Percentiles rank a stretch among this genome's conserved stretches.
These are phyloP conservation scores for Claviceps africana DNA, from an alignment of 2,329 filamentous ascomycete genomes.

Conservation along the genomic window DNA sequence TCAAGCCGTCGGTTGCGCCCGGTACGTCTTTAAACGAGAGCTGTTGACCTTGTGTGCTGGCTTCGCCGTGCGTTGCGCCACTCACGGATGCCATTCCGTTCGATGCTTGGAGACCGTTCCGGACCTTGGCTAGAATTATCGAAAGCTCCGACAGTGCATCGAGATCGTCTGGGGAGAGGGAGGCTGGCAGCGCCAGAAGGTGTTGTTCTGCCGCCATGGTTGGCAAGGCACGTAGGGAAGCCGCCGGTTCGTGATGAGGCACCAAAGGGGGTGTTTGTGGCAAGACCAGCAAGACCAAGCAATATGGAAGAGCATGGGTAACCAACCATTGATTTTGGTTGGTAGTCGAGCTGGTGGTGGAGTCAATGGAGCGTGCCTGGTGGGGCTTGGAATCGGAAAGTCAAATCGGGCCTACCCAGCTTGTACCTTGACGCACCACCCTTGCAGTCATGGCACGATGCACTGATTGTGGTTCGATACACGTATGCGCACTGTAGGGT, in stretches of 20 bases:
- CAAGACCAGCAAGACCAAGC: not conserved
- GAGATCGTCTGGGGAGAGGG: constrained; percentile 68
- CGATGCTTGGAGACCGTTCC: constrained; percentile 31
- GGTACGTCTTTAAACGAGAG: constrained; percentile 59
- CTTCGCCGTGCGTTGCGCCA: constrained; percentile 23
- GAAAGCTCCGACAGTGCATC: constrained; percentile 76
- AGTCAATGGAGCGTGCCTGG: not conserved
- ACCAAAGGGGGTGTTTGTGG: not conserved
- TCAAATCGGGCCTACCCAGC: not conserved
- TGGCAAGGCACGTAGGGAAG: not conserved
- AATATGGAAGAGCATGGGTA: no score
- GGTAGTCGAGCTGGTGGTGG: no score
- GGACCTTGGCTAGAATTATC: constrained; percentile 61
- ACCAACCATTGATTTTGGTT: not conserved
- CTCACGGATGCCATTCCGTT: constrained; percentile 25
- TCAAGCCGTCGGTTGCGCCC: constrained; percentile 62
- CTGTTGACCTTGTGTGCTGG: constrained; percentile 20
- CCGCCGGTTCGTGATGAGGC: not conserved
- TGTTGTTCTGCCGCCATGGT: constrained; percentile 22
- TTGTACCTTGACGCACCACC: no score
- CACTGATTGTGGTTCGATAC: not conserved
- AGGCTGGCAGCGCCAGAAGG: constrained; percentile 40
- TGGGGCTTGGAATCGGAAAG: not conserved
- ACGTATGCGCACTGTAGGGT: not conserved
- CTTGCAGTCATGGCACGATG: no score